Conservation (phyloP, 331 rosid species). For the Saraca asoca region DNA sequence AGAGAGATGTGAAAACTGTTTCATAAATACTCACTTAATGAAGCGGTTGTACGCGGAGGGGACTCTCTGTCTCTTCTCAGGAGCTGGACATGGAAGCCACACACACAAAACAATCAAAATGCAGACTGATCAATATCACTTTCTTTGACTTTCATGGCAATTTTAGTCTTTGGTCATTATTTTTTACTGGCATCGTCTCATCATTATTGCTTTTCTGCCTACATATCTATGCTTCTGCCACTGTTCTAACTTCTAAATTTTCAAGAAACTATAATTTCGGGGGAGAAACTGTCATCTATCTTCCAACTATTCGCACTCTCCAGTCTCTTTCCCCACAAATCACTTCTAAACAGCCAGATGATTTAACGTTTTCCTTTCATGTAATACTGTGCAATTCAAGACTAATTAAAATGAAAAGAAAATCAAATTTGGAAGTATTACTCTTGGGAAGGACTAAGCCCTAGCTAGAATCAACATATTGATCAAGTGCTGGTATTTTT, state of each 20-base stretch:
- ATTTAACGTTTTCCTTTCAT: constrained; percentile 21
- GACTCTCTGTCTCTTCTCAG: constrained; percentile 92
- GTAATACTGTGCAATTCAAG: constrained; percentile 2
- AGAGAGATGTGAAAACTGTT: background rate
- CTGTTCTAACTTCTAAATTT: constrained; percentile 24
- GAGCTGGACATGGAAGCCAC: constrained; percentile 61
- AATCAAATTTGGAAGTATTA: background rate
- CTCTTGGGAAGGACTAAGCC: background rate
- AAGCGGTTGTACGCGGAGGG: constrained; percentile 94
- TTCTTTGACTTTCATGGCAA: constrained; percentile 31
- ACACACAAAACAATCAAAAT: constrained; percentile 21
- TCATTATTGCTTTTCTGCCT: constrained; percentile 30
- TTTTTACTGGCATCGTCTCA: constrained; percentile 29
- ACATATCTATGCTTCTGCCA: background rate
- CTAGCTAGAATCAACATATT: too few relatives aligned
- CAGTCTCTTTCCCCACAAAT: background rate
- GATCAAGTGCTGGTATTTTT: background rate
- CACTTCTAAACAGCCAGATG: constrained; percentile 24
- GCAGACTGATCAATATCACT: constrained; percentile 38
- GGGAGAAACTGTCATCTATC: constrained; percentile 38
- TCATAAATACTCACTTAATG: constrained; percentile 66
- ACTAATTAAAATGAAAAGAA: background rate
- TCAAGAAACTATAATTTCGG: constrained; percentile 41
- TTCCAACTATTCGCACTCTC: background rate
- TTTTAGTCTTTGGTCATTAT: constrained; percentile 10